phyloP scores from a whole-genome alignment of 805 yeast genomes.

The Lachancea dasiensis region DNA sequence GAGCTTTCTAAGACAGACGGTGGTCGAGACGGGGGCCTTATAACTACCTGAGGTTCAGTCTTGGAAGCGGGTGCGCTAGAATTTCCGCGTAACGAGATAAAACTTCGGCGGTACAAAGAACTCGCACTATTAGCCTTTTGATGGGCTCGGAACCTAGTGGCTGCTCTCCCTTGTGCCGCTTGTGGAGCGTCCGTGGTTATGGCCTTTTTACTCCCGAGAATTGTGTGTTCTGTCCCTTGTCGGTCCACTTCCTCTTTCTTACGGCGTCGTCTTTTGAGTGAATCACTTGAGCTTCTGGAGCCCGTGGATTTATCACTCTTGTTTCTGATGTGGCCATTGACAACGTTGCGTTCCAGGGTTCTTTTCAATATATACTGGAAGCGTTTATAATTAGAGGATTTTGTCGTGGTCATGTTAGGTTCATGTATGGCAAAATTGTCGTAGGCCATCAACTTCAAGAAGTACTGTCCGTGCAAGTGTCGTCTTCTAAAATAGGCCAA shows the following conservation, averaged over 20 bases:
- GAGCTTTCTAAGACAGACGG: constrained; percentile 18
- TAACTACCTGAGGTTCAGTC: constrained; percentile 17
- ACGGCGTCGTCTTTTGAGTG: constrained; percentile 17
- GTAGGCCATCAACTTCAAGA: constrained; percentile 62
- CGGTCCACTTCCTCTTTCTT: constrained; percentile 11
- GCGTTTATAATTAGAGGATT: constrained; percentile 47
- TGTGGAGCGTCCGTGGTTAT: constrained; percentile 1
- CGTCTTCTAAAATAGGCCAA: constrained; percentile 51
- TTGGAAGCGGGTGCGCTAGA: constrained; percentile 11
- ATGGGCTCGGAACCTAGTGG: constrained; percentile 12
- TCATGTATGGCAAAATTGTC: constrained; percentile 46
- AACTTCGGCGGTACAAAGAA: constrained; percentile 32
- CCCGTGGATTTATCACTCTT: constrained; percentile 20
- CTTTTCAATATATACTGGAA: constrained; percentile 51
- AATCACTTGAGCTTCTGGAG: constrained; percentile 28
- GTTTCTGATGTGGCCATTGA: constrained; percentile 23
- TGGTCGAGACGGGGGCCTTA: constrained; percentile 27
- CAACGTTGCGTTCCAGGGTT: constrained; percentile 35
- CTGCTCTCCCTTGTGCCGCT: constrained; percentile 9
- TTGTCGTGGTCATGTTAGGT: constrained; percentile 38
- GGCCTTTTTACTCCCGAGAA: constrained; percentile 8
- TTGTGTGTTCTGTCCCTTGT: constrained; percentile 30
- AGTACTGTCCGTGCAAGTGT: constrained; percentile 55
- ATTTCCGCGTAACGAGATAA: constrained; percentile 29
- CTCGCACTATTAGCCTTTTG: constrained; percentile 29